phyloP scores from a whole-genome alignment of 2,329 filamentous ascomycete genomes.

The Colletotrichum gigasporum region DNA sequence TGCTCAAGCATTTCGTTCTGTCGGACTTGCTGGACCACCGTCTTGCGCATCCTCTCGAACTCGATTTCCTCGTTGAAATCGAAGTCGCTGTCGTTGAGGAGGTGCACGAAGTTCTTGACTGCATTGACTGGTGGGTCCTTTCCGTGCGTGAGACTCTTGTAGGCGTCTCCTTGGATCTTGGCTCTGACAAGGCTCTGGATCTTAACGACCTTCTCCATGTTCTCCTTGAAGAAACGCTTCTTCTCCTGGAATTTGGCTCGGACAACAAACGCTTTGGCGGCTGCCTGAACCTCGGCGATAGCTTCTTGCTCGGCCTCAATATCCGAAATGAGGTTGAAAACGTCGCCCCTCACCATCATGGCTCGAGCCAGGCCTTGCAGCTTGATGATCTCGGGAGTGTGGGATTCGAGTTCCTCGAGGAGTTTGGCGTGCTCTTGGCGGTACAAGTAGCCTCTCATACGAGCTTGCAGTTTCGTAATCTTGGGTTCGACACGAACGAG shows the following conservation, averaged over 20 bases:
- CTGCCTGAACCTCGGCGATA: conserved; percentile 78
- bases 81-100: conserved; percentile 97
- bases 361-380: conserved; percentile 83
- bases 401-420: conserved; percentile 74
- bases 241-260: conserved; percentile 83
- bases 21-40: conserved; percentile 94
- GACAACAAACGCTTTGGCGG: conserved; percentile 77
- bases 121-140: conserved; percentile 97
- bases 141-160: conserved; percentile 94
- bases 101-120: conserved; percentile 97
- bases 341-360: conserved; percentile 77
- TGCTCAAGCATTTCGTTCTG: conserved; percentile 98
- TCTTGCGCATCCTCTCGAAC: conserved; percentile 93
- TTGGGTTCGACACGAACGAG: conserved; percentile 66
- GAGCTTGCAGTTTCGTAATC: conserved; percentile 72
- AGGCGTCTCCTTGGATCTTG: conserved; percentile 95
- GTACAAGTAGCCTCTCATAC: conserved; percentile 71
- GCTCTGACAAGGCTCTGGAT: conserved; percentile 96
- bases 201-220: conserved; percentile 99
- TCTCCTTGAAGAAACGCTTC: conserved; percentile 88
- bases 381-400: conserved; percentile 71
- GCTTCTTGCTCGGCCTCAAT: conserved; percentile 86
- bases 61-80: conserved; percentile 99
- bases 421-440: conserved; percentile 70
- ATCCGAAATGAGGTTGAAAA: conserved; percentile 79